Evolutionary conservation across 495 filamentous ascomycete species (phyloP), one percentile per base, ranked within the genome.

Genomic region (Talaromyces trachyspermus): DNA sequence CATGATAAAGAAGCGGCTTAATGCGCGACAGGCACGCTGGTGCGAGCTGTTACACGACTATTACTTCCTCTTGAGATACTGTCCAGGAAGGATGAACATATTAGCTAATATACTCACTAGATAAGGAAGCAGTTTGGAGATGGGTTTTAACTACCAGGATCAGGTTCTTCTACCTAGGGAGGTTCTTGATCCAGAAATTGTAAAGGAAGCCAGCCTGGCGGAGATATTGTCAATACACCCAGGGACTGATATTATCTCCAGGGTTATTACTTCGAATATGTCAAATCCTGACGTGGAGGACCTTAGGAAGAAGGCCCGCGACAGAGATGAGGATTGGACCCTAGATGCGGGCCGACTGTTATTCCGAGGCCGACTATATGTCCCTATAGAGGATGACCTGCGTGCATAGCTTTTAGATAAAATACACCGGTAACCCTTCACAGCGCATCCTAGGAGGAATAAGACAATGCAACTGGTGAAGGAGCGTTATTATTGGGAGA

Each of bases 1-100:
- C 29, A 59, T 58, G 29, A 50, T 43, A 3, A 58, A 35, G 0
- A 59, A 61, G 47, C 33, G 40, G 5, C 48, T 61, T 4, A 54
- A 39, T n/a, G 29, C 38, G 2, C 20, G 43, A 11, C 43, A 62
- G 18, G 47, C 41, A 4, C 4, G 46, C n/a, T 64, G 37, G 54
- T 25, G 48, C 2, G 54, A 67, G 26, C 52, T 54, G 15, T 43
- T 66, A 0, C 52, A 24, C 18, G 2, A 27, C n/a, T 51, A 51
- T 40, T 38, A 55, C 25, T 55, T 51, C 18, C 9, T 43, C 22
- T 43, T 55, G 17, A 15, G 20, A 11, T 48, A 55, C 29, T 18
- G 38, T 7, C 48, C 43, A 2, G 49, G 49, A 20, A 51, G 38
- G 29, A 9, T 46, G 17, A 53, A 52, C 8, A 32, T 18, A 1